Evolutionary conservation across 495 filamentous ascomycete genomes (phyloP), one percentile per base, ranked within the genome.

Genomic region (Xylaria sp.): DNA sequence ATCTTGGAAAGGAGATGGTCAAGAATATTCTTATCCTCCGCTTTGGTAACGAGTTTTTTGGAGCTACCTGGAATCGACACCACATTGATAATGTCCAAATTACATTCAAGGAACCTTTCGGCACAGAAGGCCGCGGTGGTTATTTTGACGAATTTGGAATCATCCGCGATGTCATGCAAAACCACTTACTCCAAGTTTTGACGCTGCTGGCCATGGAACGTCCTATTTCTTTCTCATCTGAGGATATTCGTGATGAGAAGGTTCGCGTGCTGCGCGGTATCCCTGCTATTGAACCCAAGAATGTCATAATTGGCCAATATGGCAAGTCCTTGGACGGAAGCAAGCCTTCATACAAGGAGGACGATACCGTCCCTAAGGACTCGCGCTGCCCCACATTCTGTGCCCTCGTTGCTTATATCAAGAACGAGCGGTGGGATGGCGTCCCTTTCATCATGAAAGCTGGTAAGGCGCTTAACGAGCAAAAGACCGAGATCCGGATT

Each of bases 121-220:
- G 97, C 73, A 99, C 97, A n/a, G 97, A 99, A 82, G 96, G 97
- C 40, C 93, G 97, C 80, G 97, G 97, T 63, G 97, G 97, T 64
- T 99, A 99, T 85, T 99, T 99, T 79, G 97, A 99, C 77, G 97
- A 99, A 83, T 99, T 99, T 77, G 97, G 97, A 74, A 99, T 99
- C 80, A 95, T 99, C 77, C 94, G 97, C 81, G 97, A 99, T 85
- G 97, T 99, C 73, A 97, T 97, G 93, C 93, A 97, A 80, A 97
- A 97, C 85, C 93, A 99, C 84, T 82, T 99, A 73, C 90, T 98
- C 53, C 97, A 99, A 82, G 94, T 99, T 1, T 85, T 99, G 78
- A 98, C 97, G 15, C 86, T 99, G 66, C 88, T 99, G 59, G 94
- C 96, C 62, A 99, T 99, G 97, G 97, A 99, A 85, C 89, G 97